These are phyloP conservation scores for Draba incana DNA, from an alignment of 345 rosid genomes.

Conservation along the genomic window DNA sequence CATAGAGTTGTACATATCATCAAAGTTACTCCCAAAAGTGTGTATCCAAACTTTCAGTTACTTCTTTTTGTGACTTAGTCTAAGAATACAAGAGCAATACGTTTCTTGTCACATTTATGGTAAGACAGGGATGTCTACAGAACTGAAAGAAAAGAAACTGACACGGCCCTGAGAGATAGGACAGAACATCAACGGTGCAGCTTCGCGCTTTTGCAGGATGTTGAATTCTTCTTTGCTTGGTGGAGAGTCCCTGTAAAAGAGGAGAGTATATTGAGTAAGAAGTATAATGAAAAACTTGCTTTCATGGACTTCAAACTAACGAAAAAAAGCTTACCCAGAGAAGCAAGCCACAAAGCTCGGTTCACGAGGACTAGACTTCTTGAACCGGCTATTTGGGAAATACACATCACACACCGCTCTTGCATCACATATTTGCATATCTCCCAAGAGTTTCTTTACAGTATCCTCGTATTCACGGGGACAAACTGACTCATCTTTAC, in stretches of 20 bases:
- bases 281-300: neutral
- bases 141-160: constrained; percentile 65
- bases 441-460: constrained; percentile 44
- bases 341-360: constrained; percentile 62
- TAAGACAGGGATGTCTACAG: constrained; percentile 49
- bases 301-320: neutral
- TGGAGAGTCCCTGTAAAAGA: constrained; percentile 56
- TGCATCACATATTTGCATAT: constrained; percentile 51
- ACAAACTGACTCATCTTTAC: constrained; percentile 15
- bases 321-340: constrained; percentile 48
- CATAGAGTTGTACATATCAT: constrained; percentile 1
- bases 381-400: constrained; percentile 81
- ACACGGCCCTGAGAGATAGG: constrained; percentile 66
- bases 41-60: constrained; percentile 6
- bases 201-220: constrained; percentile 52
- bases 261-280: constrained; percentile 14
- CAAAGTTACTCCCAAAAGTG: constrained; percentile 16
- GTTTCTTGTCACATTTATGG: constrained; percentile 40
- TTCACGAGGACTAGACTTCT: constrained; percentile 82
- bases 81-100: neutral
- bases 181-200: constrained; percentile 59
- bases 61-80: constrained; percentile 5
- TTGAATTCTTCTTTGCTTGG: constrained; percentile 57
- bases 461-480: constrained; percentile 4
- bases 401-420: constrained; percentile 64